These are phyloP conservation scores for Rhamnella rubrinervis DNA, from an alignment of 331 rosid genomes.

Conservation along the genomic window DNA sequence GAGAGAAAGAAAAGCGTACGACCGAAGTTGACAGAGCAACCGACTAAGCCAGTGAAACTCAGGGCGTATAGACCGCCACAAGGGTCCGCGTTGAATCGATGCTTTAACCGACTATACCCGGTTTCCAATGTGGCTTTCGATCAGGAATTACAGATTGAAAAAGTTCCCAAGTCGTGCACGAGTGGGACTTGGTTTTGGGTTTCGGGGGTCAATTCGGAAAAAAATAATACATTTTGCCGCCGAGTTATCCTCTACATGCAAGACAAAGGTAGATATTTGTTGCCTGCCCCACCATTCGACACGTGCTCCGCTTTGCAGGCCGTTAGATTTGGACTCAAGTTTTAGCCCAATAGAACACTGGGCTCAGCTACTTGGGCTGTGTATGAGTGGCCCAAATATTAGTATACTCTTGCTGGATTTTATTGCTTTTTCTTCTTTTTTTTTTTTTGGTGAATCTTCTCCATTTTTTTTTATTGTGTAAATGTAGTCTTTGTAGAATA, in stretches of 20 bases:
- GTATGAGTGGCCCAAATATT: no score
- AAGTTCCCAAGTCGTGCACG: no score
- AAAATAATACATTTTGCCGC: background rate
- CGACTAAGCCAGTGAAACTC: constrained; percentile 37
- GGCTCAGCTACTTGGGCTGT: no score
- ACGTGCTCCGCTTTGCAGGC: background rate
- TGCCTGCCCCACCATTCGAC: background rate
- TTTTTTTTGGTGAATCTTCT: no score
- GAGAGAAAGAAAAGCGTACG: constrained; percentile 5
- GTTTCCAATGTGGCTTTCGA: background rate
- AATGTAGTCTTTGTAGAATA: no score
- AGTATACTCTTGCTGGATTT: no score
- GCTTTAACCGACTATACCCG: constrained; percentile 37
- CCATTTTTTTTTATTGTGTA: no score
- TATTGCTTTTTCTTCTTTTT: no score
- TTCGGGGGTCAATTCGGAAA: background rate
- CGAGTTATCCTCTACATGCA: constrained; percentile 8
- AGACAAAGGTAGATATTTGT: constrained; percentile 19
- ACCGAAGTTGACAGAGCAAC: constrained; percentile 18
- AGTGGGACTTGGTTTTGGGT: background rate
- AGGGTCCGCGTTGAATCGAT: constrained; percentile 14
- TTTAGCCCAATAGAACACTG: no score
- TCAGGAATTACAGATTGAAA: background rate
- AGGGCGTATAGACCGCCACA: constrained; percentile 1
- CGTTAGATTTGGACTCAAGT: no score